Conservation (phyloP, 75 land plant species). For the Pinus albicaulis region DNA sequence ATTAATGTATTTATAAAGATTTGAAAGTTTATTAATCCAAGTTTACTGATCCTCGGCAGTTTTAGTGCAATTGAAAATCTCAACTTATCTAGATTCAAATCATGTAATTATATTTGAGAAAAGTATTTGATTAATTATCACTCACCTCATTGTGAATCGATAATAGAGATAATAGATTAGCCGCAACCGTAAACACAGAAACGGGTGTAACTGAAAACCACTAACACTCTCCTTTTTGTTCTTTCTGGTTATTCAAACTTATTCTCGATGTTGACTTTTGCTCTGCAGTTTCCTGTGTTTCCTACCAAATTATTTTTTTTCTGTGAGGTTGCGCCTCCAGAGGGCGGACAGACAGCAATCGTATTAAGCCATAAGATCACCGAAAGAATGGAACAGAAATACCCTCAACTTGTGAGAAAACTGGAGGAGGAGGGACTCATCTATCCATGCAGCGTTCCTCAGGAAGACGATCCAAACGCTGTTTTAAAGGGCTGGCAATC, state of each 20-base stretch:
- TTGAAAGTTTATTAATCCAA: too few relatives aligned
- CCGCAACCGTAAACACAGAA: too few relatives aligned
- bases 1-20: too few relatives aligned
- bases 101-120: too few relatives aligned
- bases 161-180: too few relatives aligned
- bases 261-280: not conserved
- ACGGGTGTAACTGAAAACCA: too few relatives aligned
- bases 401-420: slow-evolving; percentile 18
- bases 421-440: slow-evolving; percentile 18
- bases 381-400: slow-evolving; percentile 16
- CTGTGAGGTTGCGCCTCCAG: slow-evolving; percentile 26
- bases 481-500: slow-evolving; percentile 13
- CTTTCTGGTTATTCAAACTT: not conserved
- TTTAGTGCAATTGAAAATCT: too few relatives aligned
- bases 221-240: too few relatives aligned
- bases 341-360: slow-evolving; percentile 33
- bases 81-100: too few relatives aligned
- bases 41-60: too few relatives aligned
- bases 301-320: slow-evolving; percentile 30
- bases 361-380: slow-evolving; percentile 17
- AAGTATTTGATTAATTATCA: too few relatives aligned
- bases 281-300: slow-evolving; percentile 15
- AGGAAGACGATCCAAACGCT: slow-evolving; percentile 13
- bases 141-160: too few relatives aligned
- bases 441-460: slow-evolving; percentile 5